phyloP scores from a whole-genome alignment of 495 filamentous ascomycete genomes.

The Parachaetomium inaequale region DNA sequence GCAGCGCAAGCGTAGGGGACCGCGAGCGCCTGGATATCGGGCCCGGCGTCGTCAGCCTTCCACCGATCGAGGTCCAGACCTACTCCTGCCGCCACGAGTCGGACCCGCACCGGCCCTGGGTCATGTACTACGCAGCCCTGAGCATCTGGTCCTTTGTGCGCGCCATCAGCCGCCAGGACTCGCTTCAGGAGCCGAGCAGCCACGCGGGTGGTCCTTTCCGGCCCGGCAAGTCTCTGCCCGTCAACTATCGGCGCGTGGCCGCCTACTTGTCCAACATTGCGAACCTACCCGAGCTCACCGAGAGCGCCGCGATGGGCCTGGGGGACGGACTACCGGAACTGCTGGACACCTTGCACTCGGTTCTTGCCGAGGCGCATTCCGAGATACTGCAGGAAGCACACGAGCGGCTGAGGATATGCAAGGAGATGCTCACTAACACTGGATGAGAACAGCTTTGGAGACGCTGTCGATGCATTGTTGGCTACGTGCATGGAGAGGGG shows the following conservation, averaged over 20 bases:
- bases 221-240: conserved; percentile 22
- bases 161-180: conserved; percentile 63
- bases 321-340: conserved; percentile 43
- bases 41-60: conserved; percentile 25
- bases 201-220: conserved; percentile 15
- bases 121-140: conserved; percentile 87
- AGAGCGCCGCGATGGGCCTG: conserved; percentile 30
- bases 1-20: conserved; percentile 30
- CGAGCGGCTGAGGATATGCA: conserved; percentile 39
- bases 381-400: conserved; percentile 46
- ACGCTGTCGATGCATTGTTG: not conserved
- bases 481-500: not conserved
- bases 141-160: conserved; percentile 93
- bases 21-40: conserved; percentile 27
- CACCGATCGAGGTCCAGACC: conserved; percentile 33
- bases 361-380: conserved; percentile 43
- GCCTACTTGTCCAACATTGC: conserved; percentile 44
- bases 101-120: conserved; percentile 90
- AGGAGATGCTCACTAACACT: conserved; percentile 36
- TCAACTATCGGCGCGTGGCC: conserved; percentile 34
- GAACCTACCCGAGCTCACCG: conserved; percentile 36
- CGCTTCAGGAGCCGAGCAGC: conserved; percentile 23
- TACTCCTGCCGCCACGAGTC: conserved; percentile 86
- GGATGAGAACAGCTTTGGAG: conserved; percentile 2
- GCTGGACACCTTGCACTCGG: conserved; percentile 40